Percentiles rank a stretch among this genome's conserved stretches.
Evolutionary conservation across 139 green algal genomes (phyloP).

Genomic region (Ulvella scutata): DNA sequence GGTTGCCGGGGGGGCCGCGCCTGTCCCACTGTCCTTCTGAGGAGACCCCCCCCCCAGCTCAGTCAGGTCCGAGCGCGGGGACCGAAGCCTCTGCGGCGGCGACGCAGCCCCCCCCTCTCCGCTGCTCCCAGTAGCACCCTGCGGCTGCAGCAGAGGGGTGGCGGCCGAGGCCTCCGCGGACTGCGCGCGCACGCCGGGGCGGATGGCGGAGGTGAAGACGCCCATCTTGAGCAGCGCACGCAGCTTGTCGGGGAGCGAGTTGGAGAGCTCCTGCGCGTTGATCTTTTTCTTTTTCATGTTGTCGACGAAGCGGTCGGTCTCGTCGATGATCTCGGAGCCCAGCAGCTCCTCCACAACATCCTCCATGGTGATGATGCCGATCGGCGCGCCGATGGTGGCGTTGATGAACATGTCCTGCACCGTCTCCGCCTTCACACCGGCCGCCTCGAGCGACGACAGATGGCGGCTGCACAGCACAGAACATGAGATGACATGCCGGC

Average conservation of each 20-base stretch:
- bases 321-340: conserved; percentile 44
- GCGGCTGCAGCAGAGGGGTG: too few species aligned
- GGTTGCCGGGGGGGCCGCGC: too few species aligned
- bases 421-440: conserved; percentile 1
- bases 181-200: background rate
- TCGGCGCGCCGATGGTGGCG: conserved; percentile 20
- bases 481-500: background rate
- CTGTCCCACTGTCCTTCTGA: too few species aligned
- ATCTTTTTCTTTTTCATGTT: conserved; percentile 45
- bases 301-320: conserved; percentile 62
- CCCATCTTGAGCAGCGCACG: conserved; percentile 5
- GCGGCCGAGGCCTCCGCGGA: too few species aligned
- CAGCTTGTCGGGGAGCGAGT: conserved; percentile 29
- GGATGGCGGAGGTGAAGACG: background rate
- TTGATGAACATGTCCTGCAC: conserved; percentile 34
- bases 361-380: conserved; percentile 59
- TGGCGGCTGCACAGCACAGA: background rate
- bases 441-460: background rate
- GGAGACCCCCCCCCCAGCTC: too few species aligned
- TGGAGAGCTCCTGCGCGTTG: conserved; percentile 23
- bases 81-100: too few species aligned
- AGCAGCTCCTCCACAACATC: conserved; percentile 55
- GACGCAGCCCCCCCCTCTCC: too few species aligned
- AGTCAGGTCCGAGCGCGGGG: too few species aligned
- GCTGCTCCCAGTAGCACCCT: too few species aligned